Percentiles rank a stretch among this genome's conserved stretches.
Conservation (phyloP, 108 stramenopile species). For the Skeletonema grethae region DNA sequence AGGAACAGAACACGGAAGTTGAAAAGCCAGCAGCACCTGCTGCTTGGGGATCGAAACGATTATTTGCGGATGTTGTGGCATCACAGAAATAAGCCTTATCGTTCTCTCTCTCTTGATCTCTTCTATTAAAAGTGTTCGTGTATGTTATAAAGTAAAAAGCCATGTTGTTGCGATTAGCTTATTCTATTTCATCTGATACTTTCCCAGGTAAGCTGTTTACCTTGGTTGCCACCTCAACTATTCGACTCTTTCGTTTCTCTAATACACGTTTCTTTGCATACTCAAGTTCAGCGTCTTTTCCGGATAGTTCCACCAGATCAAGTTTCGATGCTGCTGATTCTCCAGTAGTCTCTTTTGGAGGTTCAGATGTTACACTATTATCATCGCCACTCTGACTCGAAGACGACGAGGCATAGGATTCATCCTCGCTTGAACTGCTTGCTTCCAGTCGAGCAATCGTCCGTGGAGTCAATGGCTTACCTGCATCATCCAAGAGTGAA, state of each 20-base stretch:
- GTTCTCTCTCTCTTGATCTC: neutral
- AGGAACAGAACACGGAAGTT: neutral
- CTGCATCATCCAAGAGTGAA: constrained; percentile 28
- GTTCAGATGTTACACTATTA: neutral
- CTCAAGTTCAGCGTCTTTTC: constrained; percentile 23
- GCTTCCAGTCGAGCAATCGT: constrained; percentile 27
- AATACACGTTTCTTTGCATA: constrained; percentile 23
- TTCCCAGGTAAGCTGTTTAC: neutral
- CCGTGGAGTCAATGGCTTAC: constrained; percentile 24
- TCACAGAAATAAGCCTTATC: neutral
- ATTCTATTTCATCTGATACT: neutral
- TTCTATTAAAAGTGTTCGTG: neutral
- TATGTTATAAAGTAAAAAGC: neutral
- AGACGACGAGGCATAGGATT: neutral
- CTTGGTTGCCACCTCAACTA: constrained; percentile 7
- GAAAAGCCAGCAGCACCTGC: constrained; percentile 13
- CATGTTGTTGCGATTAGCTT: constrained; percentile 7
- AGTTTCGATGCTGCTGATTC: neutral
- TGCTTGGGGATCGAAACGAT: constrained; percentile 41
- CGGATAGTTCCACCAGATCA: neutral
- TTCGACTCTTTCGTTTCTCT: constrained; percentile 11
- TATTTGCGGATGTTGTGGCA: constrained; percentile 41
- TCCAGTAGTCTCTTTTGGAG: neutral
- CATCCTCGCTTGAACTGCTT: constrained; percentile 32
- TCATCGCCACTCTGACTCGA: neutral